Base-by-base conservation (phyloP, 805 yeast genomes). In the Clavispora carvajalis region DNA sequence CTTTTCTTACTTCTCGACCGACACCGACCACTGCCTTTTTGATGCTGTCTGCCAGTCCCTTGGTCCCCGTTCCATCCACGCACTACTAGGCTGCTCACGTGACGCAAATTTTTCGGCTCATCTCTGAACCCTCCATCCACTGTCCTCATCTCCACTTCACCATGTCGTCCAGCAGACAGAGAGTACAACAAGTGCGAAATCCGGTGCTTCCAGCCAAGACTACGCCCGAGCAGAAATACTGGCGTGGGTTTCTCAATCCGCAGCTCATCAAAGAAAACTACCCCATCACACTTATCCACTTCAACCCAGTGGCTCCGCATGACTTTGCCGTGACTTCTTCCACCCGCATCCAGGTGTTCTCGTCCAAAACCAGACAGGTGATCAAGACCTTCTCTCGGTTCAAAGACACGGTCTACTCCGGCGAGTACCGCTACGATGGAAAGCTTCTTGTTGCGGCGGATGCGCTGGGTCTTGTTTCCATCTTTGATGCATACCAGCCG, bases 281-380 rank as follows among this genome's bases (percentile, higher is more conserved):
- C 62, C 87, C 97, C 30, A 87, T 93, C 33, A 81, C 85, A 25
- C 95, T 88, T 58, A 81, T 93, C 40, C 75, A 82, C 48, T 93
- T 93, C 73, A 89, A 85, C 58, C 96, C 96, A 2, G 74, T 73
- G 28, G 67, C 81, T 12, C 95, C 96, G 5, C 82, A 86, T 58
- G 96, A 93, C 64, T 85, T 91, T 66, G 98, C 97, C 18, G 86
- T 93, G 25, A 85, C 97, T 1, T 80, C 95, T 22, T 82, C 95
- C 15, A 84, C 97, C 0, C 74, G 97, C 57, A 85, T 93, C 42
- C 98, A 93, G 60, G 79, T 93, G 7, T 86, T 91, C 55, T 85
- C 95, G 0, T 82, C 96, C n/a, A 87, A 87, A 60, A 93, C 98
- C 0, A 76, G 97, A 54, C 95, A 88, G 57, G 96, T 90, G 3